These are phyloP conservation scores for Paraglomus brasilianum DNA, from an alignment of 192 early-diverging fungal genomes.

Conservation along the genomic window DNA sequence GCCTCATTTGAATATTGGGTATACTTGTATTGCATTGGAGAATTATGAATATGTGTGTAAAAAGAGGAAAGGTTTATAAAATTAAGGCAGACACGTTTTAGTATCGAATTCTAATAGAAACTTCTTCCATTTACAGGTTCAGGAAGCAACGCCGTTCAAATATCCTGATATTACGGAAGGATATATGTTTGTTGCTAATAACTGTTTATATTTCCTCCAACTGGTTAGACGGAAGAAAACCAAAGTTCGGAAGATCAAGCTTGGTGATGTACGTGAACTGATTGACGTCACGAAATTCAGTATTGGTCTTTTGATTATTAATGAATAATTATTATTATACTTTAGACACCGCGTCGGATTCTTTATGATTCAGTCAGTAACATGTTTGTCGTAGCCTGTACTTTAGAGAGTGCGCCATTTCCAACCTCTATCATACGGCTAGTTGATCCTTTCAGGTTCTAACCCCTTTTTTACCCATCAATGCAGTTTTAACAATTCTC, in stretches of 20 bases:
- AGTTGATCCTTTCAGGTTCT: slow-evolving; percentile 10
- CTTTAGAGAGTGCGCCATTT: neutral
- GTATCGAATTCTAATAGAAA: neutral
- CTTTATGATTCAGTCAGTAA: slow-evolving; percentile 14
- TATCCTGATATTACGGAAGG: neutral
- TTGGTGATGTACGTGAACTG: slow-evolving; percentile 8
- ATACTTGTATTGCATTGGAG: slow-evolving; percentile 15
- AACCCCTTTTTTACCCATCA: no score
- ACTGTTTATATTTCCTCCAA: slow-evolving; percentile 26
- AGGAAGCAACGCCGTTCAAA: neutral
- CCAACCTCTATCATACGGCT: slow-evolving; percentile 13
- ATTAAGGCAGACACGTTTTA: neutral
- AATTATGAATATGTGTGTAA: slow-evolving; percentile 22
- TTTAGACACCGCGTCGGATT: slow-evolving; percentile 15
- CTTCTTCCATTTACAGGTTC: neutral
- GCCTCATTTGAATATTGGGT: neutral
- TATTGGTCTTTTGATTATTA: neutral
- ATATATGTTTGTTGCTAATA: slow-evolving; percentile 17
- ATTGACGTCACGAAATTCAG: neutral
- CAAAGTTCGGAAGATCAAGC: neutral
- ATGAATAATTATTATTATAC: neutral
- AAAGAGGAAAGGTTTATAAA: no score
- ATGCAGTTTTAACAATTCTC: neutral
- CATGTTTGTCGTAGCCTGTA: slow-evolving; percentile 13
- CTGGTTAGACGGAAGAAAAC: slow-evolving; percentile 7